Conservation (phyloP, 2,329 filamentous ascomycete genomes). For the Aureobasidium melanogenum region DNA sequence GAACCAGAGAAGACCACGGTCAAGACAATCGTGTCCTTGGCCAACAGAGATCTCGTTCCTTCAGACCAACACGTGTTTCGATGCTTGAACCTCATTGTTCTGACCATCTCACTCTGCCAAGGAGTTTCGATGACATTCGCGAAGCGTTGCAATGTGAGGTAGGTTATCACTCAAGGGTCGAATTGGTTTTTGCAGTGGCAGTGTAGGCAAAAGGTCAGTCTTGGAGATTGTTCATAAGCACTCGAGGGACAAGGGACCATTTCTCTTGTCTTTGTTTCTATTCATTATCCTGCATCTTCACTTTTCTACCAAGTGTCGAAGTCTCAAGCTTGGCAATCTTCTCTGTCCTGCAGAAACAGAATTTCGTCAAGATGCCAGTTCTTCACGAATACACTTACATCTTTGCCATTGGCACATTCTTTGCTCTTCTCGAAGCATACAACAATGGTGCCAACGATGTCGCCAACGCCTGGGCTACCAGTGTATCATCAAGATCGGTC, state of each 20-base stretch:
- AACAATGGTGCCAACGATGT: conserved; percentile 54
- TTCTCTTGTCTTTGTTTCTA: background rate
- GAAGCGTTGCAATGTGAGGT: conserved; percentile 4
- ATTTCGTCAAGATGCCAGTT: conserved; percentile 17
- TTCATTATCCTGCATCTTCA: background rate
- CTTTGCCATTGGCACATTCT: conserved; percentile 55
- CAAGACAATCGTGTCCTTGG: background rate
- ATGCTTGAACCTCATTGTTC: conserved; percentile 9
- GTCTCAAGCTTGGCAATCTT: background rate
- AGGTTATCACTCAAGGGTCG: background rate
- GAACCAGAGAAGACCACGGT: background rate
- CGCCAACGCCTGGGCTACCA: conserved; percentile 47
- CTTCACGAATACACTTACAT: conserved; percentile 53
- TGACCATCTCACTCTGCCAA: background rate
- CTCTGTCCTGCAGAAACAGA: background rate
- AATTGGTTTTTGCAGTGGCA: conserved; percentile 5
- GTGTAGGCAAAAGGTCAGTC: background rate
- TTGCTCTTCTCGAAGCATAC: conserved; percentile 58
- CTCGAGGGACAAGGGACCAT: background rate
- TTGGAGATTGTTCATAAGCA: conserved; percentile 2
- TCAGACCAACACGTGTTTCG: background rate
- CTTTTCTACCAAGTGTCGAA: background rate
- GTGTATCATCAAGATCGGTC: conserved; percentile 43
- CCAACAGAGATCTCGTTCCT: background rate
- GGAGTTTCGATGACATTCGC: background rate